These are phyloP conservation scores for Morella rubra DNA, from an alignment of 306 rosid genomes.

Conservation along the genomic window DNA sequence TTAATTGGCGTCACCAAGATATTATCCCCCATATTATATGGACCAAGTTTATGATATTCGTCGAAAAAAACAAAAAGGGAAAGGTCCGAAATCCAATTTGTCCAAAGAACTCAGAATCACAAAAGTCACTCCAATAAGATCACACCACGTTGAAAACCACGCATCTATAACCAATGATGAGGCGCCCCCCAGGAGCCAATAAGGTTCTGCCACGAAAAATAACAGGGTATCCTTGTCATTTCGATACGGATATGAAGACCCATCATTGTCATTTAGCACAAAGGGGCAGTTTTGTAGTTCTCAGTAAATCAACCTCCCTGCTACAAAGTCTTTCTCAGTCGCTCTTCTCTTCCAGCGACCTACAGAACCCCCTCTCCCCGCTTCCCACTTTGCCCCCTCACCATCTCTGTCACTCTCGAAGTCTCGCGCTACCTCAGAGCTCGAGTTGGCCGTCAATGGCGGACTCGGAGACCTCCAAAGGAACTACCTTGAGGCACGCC, in stretches of 20 bases:
- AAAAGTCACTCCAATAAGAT: neutral
- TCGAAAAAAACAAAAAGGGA: no score
- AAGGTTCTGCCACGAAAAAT: neutral
- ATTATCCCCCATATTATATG: no score
- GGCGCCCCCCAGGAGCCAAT: neutral
- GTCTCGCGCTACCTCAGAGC: conserved; percentile 28
- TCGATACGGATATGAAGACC: neutral
- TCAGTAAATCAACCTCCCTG: neutral
- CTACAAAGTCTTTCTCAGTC: conserved; percentile 1
- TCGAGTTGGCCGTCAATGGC: conserved; percentile 83
- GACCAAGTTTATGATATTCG: no score
- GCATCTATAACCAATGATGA: conserved; percentile 16
- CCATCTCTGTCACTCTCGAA: conserved; percentile 20
- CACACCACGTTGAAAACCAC: conserved; percentile 22
- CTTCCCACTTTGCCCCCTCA: neutral
- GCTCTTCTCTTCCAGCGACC: conserved; percentile 22
- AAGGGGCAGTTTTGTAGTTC: conserved; percentile 14
- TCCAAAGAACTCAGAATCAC: conserved; percentile 4
- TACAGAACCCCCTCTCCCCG: conserved; percentile 28
- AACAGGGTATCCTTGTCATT: conserved; percentile 4
- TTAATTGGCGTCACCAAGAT: no score
- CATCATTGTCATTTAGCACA: conserved; percentile 1
- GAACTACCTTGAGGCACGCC: conserved; percentile 58
- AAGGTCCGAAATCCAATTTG: no score
- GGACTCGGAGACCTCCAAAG: conserved; percentile 65